Percentiles rank a stretch among this genome's conserved stretches.
Evolutionary conservation across 345 rosid species (phyloP).

Genomic region (Gossypioides kirkii): DNA sequence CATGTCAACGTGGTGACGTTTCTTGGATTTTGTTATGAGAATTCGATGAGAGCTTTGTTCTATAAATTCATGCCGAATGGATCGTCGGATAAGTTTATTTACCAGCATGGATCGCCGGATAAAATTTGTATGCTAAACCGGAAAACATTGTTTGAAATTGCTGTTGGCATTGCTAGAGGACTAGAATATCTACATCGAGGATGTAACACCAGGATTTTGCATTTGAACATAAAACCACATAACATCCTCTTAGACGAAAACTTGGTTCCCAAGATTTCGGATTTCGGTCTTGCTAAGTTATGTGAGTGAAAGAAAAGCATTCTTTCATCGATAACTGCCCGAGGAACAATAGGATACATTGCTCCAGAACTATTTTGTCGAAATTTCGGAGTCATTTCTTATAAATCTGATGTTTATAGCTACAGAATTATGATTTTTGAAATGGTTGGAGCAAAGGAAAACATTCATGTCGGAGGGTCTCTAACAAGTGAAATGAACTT

Average conservation of each 20-base stretch:
- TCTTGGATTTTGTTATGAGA: constrained; percentile 10
- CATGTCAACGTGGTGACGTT: constrained; percentile 11
- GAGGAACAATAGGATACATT: constrained; percentile 46
- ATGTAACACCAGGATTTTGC: constrained; percentile 45
- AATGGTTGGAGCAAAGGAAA: constrained; percentile 33
- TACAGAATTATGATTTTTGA: constrained; percentile 44
- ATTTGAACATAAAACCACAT: constrained; percentile 47
- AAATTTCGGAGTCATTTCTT: constrained; percentile 21
- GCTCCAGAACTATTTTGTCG: constrained; percentile 43
- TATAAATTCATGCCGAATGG: constrained; percentile 21
- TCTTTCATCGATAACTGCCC: constrained; percentile 24
- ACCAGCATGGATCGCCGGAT: not conserved
- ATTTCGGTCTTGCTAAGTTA: constrained; percentile 50
- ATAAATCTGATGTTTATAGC: constrained; percentile 49
- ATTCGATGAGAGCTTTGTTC: not conserved
- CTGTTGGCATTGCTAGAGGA: constrained; percentile 39
- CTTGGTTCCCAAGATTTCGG: constrained; percentile 38
- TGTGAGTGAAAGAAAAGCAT: constrained; percentile 30
- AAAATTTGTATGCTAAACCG: not conserved
- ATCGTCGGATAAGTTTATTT: constrained; percentile 15
- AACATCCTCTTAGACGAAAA: constrained; percentile 37
- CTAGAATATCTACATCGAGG: constrained; percentile 48
- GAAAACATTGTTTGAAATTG: constrained; percentile 21
- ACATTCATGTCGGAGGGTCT: constrained; percentile 5
- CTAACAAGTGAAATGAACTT: constrained; percentile 28